Evolutionary conservation across 352 stramenopile species (phyloP), one percentile per base, ranked within the genome.

Genomic region (Phytophthora sansomeana): DNA sequence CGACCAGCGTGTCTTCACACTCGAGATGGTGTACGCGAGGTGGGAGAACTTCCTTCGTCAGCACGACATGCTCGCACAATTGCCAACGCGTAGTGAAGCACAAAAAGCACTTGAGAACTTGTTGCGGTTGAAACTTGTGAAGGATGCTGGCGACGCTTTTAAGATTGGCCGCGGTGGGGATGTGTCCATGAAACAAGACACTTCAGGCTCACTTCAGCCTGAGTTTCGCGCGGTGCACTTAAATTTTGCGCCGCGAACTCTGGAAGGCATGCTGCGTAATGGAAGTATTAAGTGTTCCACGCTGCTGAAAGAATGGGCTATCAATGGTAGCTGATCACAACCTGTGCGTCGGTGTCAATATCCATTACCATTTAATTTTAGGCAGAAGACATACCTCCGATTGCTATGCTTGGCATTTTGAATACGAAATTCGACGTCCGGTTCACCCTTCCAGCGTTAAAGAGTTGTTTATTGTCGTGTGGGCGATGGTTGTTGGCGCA

Each of bases 11-110:
- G 80, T 88, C 21, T 92, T 88, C 52, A 94, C 87, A 47, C 75
- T 96, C 30, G 87, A 94, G 60, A 96, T 94, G 87, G 81, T 96
- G 16, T 96, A 92, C 53, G 64, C 75, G 47, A 79, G 83, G 28
- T 96, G 87, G 85, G 74, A 91, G 46, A 74, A 78, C n/a, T 96
- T 96, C 47, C 83, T 85, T 50, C 85, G 84, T 17, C 84, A 91
- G 63, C 83, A 93, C 60, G 83, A 92, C 38, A 70, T 92, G 52
- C 73, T 92, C 8, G 41, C 63, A 6, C 70, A 90, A 54, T 58
- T 92, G 39, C 85, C 85, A 28, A 90, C 81, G 17, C 80, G 85
- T 32, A 79, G 77, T n/a, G 85, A 95, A 28, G 81, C 82, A 2
- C 84, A 92, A 39, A 79, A 83, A 63, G 85, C 86, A n/a, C 74